Evolutionary conservation across 768 basidiomycete genomes (phyloP).

Genomic region (Trametes meyenii): DNA sequence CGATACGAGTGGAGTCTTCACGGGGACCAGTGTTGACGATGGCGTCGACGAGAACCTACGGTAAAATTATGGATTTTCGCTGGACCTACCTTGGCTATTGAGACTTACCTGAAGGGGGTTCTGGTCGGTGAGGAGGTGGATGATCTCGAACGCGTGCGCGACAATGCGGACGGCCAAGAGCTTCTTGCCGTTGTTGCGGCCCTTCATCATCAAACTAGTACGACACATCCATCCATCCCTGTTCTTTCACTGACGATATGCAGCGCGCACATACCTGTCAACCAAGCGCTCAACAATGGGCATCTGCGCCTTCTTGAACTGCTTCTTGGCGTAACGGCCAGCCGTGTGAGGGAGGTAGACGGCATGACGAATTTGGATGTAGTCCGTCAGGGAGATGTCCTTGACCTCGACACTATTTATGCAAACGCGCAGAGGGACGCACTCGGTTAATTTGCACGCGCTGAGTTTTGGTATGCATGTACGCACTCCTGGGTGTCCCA

Average conservation of each 20-base stretch:
- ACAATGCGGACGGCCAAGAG: conserved; percentile 98
- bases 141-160: conserved; percentile 98
- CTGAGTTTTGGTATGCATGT: conserved; percentile 1
- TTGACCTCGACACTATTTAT: conserved; percentile 88
- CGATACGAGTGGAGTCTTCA: conserved; percentile 99
- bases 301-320: conserved; percentile 99
- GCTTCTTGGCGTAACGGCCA: conserved; percentile 99
- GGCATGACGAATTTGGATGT: conserved; percentile 98
- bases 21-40: conserved; percentile 99
- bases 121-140: conserved; percentile 99
- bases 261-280: conserved; percentile 68
- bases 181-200: conserved; percentile 99
- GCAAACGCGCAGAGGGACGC: neutral
- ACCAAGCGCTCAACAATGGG: conserved; percentile 99
- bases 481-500: conserved; percentile 98
- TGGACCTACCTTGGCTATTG: neutral
- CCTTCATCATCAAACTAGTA: conserved; percentile 98
- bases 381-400: conserved; percentile 98
- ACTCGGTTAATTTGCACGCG: conserved; percentile 7
- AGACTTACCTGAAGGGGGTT: conserved; percentile 94
- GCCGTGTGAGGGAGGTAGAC: conserved; percentile 99
- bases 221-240: neutral
- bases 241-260: neutral
- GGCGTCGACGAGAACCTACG: conserved; percentile 91
- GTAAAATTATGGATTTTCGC: neutral